Evolutionary conservation across 2,329 filamentous ascomycete genomes (phyloP), one percentile per base, ranked within the genome.

Genomic region (Beauveria rudraprayagi): DNA sequence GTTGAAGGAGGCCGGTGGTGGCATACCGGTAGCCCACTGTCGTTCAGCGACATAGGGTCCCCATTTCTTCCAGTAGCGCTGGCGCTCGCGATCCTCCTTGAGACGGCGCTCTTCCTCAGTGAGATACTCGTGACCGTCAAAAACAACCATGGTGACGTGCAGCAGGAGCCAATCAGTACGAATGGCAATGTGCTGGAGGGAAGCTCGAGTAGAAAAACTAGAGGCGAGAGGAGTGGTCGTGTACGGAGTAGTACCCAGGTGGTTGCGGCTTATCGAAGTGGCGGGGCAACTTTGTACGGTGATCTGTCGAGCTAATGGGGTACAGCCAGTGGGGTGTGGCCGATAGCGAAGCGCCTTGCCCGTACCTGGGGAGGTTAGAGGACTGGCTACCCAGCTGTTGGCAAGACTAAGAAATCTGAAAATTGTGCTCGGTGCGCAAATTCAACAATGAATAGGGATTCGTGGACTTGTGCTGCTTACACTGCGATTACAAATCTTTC

Each of bases 51-150:
- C 88, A 71, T 97, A 97, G 26, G 92, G 88, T 60, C 93, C 93
- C 92, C 92, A 97, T 85, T 89, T 91, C 84, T 97, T 97, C 93
- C 93, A 97, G 79, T 97, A 97, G 74, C 91, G 93, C 66, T 77
- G 83, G 65, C 88, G 87, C 66, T 93, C 85, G 63, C 87, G 85
- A 75, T 97, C 93, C 71, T 96, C 86, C 71, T 89, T 88, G 67
- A 97, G 83, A 55, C 94, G 88, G 75, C 89, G 89, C 80, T 97
- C 93, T 77, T 97, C 93, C 75, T 90, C 87, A 63, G 89, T 92
- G 71, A 93, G 83, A 75, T 91, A 92, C 72, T 94, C 90, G 76
- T 94, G 86, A 71, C 88, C 86, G 75, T 96, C 91, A 71, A 94
- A 88, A 70, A 95, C 83, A 72, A 96, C 92, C 93, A 97, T 97